Evolutionary conservation across 192 early-diverging fungal genomes (phyloP), one percentile per base, ranked within the genome.

Genomic region (Umbelopsis isabellina): DNA sequence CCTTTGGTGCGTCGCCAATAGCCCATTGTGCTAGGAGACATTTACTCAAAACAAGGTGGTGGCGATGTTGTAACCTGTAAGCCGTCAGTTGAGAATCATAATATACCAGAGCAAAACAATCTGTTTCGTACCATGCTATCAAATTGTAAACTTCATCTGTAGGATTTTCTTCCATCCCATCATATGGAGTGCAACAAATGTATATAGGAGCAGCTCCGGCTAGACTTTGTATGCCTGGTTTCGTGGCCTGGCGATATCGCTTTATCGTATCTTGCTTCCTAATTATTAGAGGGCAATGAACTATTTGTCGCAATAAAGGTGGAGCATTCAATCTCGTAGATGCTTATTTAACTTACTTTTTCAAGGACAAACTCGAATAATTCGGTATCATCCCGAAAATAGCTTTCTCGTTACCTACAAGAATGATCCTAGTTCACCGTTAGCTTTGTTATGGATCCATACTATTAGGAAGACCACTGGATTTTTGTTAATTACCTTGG

Each of bases 361-460:
- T 30, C n/a, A 16, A 15, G 27, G 55, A 61, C 5, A 61, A 30
- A 35, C 23, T 37, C 2, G 55, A 35, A 16, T 61, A 61, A 18
- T 35, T 61, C 27, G 55, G 55, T 13, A 61, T 61, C 25, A 33
- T 61, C 30, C 55, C 55, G 30, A 61, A 61, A 35, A 61, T 61
- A 18, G 33, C 55, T 16, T 35, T 61, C 30, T 61, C 55, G 18
- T 61, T 30, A 16, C 27, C 55, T 33, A 61, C 7, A n/a, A 61
- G 33, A 35, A 61, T 61, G 27, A 61, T 16, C 18, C 55, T 61
- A 35, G 4, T n/a, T 7, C 18, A 6, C 0, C 10, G 55, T 61
- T 61, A 35, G 18, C 10, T 2, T 11, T 61, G 27, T 37, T 35
- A 16, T 13, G 3, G 7, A 16, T 8, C 1, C 12, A 2, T 61